Percentiles rank a stretch among this genome's conserved stretches.
Evolutionary conservation across 768 basidiomycete genomes (phyloP).

Genomic region (Hebeloma cylindrosporum): DNA sequence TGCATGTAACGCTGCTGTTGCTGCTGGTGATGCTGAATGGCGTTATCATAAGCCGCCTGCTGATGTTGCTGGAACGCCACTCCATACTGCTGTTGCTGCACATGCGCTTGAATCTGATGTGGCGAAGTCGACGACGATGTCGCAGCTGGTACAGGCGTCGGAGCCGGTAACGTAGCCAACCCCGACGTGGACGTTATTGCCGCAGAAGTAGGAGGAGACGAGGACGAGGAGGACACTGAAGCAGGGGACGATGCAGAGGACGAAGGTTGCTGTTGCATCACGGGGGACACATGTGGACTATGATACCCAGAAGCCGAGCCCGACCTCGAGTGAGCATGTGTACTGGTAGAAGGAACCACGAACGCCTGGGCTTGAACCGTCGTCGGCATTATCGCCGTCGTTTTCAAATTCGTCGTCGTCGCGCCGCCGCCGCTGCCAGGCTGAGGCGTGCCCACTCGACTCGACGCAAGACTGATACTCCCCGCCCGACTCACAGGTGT

Average conservation of each 20-base stretch:
- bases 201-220: too few relatives aligned
- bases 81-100: constrained; percentile 3
- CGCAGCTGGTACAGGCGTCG: constrained; percentile 1
- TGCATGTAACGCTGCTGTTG: constrained; percentile 12
- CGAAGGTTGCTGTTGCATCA: constrained; percentile 29
- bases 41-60: too few relatives aligned
- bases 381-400: constrained; percentile 17
- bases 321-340: not conserved
- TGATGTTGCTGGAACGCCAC: too few relatives aligned
- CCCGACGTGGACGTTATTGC: too few relatives aligned
- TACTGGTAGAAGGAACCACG: constrained; percentile 8
- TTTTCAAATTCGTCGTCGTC: constrained; percentile 4
- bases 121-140: not conserved
- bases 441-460: constrained; percentile 37
- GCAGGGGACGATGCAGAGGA: too few relatives aligned
- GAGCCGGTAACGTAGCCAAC: constrained; percentile 12
- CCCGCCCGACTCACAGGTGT: constrained; percentile 37
- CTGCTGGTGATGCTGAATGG: too few relatives aligned
- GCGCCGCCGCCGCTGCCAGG: constrained; percentile 23
- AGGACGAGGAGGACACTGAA: too few relatives aligned
- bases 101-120: constrained; percentile 1
- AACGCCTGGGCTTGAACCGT: constrained; percentile 21
- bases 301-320: not conserved
- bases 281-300: not conserved
- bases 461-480: constrained; percentile 25